phyloP scores from a whole-genome alignment of 495 filamentous ascomycete species.

The Bacidia rubella region DNA sequence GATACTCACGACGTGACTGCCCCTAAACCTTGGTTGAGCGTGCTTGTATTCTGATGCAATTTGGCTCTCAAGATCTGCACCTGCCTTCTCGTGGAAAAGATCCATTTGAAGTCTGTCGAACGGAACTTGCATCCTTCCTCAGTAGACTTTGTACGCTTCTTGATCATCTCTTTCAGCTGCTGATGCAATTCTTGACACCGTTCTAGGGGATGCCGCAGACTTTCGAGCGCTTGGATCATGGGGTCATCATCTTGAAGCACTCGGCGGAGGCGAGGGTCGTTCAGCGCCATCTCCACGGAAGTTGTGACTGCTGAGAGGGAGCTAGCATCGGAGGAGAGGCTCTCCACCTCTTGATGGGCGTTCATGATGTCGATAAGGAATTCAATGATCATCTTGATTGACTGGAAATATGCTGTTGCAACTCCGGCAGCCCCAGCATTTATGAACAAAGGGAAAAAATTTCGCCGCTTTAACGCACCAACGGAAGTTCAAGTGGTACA shows the following conservation, averaged over 20 bases:
- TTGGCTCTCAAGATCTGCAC: background rate
- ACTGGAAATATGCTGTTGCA: background rate
- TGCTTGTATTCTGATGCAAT: conserved; percentile 5
- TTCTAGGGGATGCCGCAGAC: conserved; percentile 3
- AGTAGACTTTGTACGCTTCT: conserved; percentile 1
- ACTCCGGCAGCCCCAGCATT: conserved; percentile 5
- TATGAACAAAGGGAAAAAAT: conserved; percentile 1
- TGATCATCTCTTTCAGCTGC: conserved; percentile 9
- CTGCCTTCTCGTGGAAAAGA: conserved; percentile 5
- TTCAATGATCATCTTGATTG: background rate
- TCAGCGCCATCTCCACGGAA: conserved; percentile 8
- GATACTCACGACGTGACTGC: conserved; percentile 7
- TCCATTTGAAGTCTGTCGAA: conserved; percentile 7
- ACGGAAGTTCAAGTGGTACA: too few species aligned
- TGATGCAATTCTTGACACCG: conserved; percentile 4
- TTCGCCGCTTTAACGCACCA: too few species aligned
- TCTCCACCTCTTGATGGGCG: conserved; percentile 6
- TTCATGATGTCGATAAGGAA: conserved; percentile 4
- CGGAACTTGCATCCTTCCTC: background rate
- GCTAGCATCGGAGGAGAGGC: conserved; percentile 6
- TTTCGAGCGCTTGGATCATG: conserved; percentile 1
- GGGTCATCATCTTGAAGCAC: conserved; percentile 4
- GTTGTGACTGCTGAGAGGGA: conserved; percentile 4
- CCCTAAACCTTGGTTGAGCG: conserved; percentile 5
- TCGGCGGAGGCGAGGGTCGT: background rate